Base-by-base conservation (phyloP, 345 rosid genomes). In the Hypericum perforatum region DNA sequence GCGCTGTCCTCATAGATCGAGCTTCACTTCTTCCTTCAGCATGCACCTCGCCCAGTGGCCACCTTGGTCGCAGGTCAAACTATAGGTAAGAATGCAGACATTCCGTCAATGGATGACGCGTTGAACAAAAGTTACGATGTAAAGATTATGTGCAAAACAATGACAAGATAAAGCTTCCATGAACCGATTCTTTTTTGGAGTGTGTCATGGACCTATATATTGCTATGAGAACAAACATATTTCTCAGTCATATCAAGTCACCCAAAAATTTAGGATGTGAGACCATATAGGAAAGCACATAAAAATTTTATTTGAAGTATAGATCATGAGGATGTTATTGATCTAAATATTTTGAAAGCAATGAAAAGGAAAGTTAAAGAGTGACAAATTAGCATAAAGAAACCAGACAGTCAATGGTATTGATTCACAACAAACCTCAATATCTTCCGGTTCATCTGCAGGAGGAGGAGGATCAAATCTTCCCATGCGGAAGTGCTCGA, bases 381-480 rank as follows among this genome's bases (percentile, higher is more conserved):
- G 7, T 6, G 15, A 5, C 48, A 9, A 12, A 11, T 9, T 45
- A 11, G 15, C n/a, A 11, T 9, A 9, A 16, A 45, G 48, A 45
- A 10, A 12, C 22, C 0, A 14, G 15, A 46, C 22, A 14, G 60
- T 39, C 42, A 41, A 39, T 46, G n/a, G 49, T 41, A 16, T n/a
- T 22, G 32, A 22, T 22, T 56, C 36, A 16, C 9, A 59, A 67
- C 71, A 53, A 65, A 91, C 95, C 95, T 73, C 50, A 52, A 57
- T 63, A 79, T 91, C 89, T 5, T 78, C 92, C 15, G 89, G 87
- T 40, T 84, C 95, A 9, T 57, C 60, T 41, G 76, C 80, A 57
- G 78, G 84, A n/a, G 96, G 98, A 41, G 96, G 82, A 64, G 96
- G 95, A 75, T 91, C 95, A 52, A 58, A 91, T 75, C 98, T 82